A percentile compares a stretch with the other conserved stretches of the same genome.
phyloP scores from a whole-genome alignment of 768 basidiomycete species.

The Pleurotus platypus region DNA sequence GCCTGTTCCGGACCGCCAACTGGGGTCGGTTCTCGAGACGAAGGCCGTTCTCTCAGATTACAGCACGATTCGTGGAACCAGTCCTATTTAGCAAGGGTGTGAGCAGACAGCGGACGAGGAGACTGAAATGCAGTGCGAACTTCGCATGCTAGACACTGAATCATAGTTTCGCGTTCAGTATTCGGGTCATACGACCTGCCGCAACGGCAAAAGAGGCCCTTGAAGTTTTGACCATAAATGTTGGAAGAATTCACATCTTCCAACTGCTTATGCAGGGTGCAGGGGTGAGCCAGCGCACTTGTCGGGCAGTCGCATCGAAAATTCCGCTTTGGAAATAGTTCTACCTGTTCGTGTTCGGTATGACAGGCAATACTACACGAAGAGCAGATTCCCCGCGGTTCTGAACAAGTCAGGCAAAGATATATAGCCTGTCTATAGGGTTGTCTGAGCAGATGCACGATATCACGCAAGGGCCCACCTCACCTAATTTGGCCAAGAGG shows the following conservation, averaged over 20 bases:
- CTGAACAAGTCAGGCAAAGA: constrained; percentile 72
- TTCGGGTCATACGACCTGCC: constrained; percentile 66
- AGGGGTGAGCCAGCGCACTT: constrained; percentile 50
- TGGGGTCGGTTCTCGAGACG: constrained; percentile 40
- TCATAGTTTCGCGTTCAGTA: constrained; percentile 80
- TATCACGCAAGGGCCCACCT: constrained; percentile 3
- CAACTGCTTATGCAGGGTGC: constrained; percentile 52
- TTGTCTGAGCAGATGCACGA: constrained; percentile 10
- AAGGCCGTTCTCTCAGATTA: constrained; percentile 67
- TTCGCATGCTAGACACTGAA: constrained; percentile 84
- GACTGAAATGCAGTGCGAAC: constrained; percentile 34
- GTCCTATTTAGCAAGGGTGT: constrained; percentile 45
- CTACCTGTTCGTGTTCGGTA: constrained; percentile 81
- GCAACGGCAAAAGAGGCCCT: constrained; percentile 71
- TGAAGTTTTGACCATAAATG: constrained; percentile 72
- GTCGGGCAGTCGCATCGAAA: constrained; percentile 90
- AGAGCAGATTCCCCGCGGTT: constrained; percentile 46
- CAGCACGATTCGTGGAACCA: constrained; percentile 93
- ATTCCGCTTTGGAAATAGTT: constrained; percentile 79
- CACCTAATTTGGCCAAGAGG: constrained; percentile 52
- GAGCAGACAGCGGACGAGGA: constrained; percentile 5
- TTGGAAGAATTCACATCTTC: constrained; percentile 62
- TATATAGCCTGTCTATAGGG: constrained; percentile 69
- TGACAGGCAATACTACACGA: constrained; percentile 88
- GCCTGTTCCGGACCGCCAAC: constrained; percentile 17